Evolutionary conservation across 352 stramenopile genomes (phyloP), one percentile per base, ranked within the genome.

Genomic region (Phytophthora pluvialis): DNA sequence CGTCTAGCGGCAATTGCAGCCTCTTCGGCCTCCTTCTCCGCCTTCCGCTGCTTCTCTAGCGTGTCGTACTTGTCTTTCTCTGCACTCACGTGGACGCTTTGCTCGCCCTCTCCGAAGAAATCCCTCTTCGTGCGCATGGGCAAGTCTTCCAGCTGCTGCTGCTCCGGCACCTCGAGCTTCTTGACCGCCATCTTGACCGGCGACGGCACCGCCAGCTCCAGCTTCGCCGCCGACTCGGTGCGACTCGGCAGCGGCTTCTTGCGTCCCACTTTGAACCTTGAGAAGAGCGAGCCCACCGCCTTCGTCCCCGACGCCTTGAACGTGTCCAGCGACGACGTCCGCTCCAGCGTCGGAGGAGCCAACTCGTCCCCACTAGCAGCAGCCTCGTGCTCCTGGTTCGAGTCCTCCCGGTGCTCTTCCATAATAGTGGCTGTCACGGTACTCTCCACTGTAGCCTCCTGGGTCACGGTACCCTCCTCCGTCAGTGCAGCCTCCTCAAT

Each of bases 21-120:
- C 5, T 64, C 55, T 46, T 59, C 43, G 4, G 47, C 51, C 28
- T 70, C 47, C 16, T 70, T 67, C 44, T 72, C 65, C 2, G 12
- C 25, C 47, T 56, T 47, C 29, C 60, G 53, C 47, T 71, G 59
- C 31, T 56, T 64, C 29, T 74, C 56, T 36, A 72, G 12, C 1
- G 40, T 21, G 7, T 78, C 67, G 42, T 62, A 62, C 35, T 75
- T 75, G 3, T 72, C 49, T 42, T 81, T 80, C 50, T 84, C 67
- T 3, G 47, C 36, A 49, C 55, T 75, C 18, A 86, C 74, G 31
- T 74, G 60, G n/a, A 82, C 51, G 43, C 61, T 84, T 16, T 72
- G 75, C 36, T 80, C 72, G 1, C 54, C 36, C 3, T 58, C 29
- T 11, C 16, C 43, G 18, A 67, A 66, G 15, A 67, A 70, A n/a